phyloP scores from a whole-genome alignment of 2,329 filamentous ascomycete species.

The Aspergillus aculeatus region DNA sequence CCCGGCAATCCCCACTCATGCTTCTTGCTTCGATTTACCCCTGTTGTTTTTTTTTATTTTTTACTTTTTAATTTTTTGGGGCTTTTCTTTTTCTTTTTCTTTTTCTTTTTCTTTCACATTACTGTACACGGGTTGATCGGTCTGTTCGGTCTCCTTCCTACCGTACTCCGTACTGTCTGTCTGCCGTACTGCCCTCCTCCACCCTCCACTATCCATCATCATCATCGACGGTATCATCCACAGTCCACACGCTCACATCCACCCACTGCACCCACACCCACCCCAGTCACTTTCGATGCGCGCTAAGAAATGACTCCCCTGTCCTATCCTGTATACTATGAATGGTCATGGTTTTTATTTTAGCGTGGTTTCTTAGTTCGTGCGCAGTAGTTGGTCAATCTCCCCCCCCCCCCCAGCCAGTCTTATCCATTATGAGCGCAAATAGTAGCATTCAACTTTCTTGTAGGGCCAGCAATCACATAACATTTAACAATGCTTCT shows the following conservation, averaged over 20 bases:
- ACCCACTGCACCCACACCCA: slow-evolving; percentile 11
- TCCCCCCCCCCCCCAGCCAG: background rate
- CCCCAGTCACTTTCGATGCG: slow-evolving; percentile 21
- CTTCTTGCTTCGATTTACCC: background rate
- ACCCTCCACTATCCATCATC: slow-evolving; percentile 10
- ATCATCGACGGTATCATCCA: slow-evolving; percentile 20
- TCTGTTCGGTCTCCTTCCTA: too few relatives aligned
- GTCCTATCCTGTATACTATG: slow-evolving; percentile 16
- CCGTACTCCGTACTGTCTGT: too few relatives aligned
- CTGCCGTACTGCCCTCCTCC: background rate
- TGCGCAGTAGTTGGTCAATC: slow-evolving; percentile 20
- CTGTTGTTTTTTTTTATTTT: background rate
- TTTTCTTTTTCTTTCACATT: background rate
- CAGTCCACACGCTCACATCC: slow-evolving; percentile 3
- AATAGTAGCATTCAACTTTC: slow-evolving; percentile 15
- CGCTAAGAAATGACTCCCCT: slow-evolving; percentile 19
- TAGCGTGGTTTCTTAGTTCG: slow-evolving; percentile 18
- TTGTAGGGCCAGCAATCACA: slow-evolving; percentile 30
- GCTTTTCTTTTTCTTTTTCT: background rate
- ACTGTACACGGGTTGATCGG: background rate
- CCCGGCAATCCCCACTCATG: slow-evolving; percentile 4
- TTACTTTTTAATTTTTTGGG: background rate
- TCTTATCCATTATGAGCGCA: slow-evolving; percentile 17
- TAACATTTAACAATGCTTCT: slow-evolving; percentile 30
- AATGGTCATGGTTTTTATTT: slow-evolving; percentile 15